Conservation (phyloP, 2,329 filamentous ascomycete genomes). For the Exophiala aquamarina region DNA sequence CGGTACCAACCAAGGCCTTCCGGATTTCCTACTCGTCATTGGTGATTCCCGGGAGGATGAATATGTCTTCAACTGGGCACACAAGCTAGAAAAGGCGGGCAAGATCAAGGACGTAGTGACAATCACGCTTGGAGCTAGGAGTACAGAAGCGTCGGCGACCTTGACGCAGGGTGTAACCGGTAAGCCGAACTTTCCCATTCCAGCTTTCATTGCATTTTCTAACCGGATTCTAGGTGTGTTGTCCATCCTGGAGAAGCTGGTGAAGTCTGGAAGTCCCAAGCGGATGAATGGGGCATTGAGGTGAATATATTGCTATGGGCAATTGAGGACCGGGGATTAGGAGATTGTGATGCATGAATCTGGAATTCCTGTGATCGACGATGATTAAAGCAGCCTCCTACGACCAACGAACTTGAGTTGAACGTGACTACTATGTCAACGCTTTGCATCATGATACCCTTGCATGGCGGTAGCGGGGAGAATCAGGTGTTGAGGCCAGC, state of each 20-base stretch:
- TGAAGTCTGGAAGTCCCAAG: background rate
- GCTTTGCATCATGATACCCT: too few species aligned
- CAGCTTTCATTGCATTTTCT: background rate
- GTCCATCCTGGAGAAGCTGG: slow-evolving; percentile 23
- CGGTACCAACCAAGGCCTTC: slow-evolving; percentile 38
- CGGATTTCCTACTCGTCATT: slow-evolving; percentile 86
- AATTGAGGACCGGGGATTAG: too few species aligned
- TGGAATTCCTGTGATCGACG: background rate
- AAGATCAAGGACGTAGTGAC: slow-evolving; percentile 72
- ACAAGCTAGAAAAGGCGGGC: slow-evolving; percentile 63
- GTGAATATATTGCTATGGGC: background rate
- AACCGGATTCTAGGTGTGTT: slow-evolving; percentile 10
- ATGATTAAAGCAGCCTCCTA: too few species aligned
- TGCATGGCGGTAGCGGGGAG: too few species aligned
- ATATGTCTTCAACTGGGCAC: slow-evolving; percentile 92
- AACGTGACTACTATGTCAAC: too few species aligned
- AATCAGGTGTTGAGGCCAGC: too few species aligned
- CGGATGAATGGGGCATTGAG: background rate
- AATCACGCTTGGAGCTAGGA: slow-evolving; percentile 81
- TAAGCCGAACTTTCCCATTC: slow-evolving; percentile 33
- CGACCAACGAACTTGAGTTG: too few species aligned
- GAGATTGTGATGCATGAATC: too few species aligned
- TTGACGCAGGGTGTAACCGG: slow-evolving; percentile 90
- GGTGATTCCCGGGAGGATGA: slow-evolving; percentile 94
- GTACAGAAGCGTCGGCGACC: slow-evolving; percentile 82